These are phyloP conservation scores for Cercospora sesami DNA, from an alignment of 2,329 filamentous ascomycete genomes.

Conservation along the genomic window DNA sequence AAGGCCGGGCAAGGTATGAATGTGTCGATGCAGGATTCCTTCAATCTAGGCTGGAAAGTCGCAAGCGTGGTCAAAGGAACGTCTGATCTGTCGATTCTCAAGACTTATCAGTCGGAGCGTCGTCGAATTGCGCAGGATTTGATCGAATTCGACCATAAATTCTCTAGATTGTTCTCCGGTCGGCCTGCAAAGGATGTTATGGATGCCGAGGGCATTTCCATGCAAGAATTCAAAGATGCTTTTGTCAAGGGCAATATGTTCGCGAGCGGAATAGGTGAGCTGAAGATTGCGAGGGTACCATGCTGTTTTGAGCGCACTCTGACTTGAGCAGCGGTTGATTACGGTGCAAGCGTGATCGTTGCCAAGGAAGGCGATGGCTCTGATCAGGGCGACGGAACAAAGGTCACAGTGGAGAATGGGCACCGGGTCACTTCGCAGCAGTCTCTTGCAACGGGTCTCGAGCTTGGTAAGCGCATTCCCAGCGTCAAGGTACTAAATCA, in stretches of 20 bases:
- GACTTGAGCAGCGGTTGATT: conserved; percentile 53
- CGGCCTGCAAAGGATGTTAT: conserved; percentile 60
- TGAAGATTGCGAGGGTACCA: not conserved
- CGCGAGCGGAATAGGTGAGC: not conserved
- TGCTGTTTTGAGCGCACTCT: not conserved
- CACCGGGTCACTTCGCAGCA: conserved; percentile 40
- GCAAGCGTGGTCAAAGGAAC: conserved; percentile 42
- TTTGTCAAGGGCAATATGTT: too few relatives aligned
- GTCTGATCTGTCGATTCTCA: conserved; percentile 45
- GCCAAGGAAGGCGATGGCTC: conserved; percentile 52
- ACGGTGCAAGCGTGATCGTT: conserved; percentile 57
- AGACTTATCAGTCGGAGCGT: conserved; percentile 52
- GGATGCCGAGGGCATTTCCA: conserved; percentile 60
- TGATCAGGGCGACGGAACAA: conserved; percentile 52
- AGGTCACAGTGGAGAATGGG: conserved; percentile 36
- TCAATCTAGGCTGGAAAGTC: conserved; percentile 37
- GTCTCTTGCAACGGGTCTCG: conserved; percentile 19
- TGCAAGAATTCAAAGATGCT: conserved; percentile 15
- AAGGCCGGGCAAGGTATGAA: conserved; percentile 53
- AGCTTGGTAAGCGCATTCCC: conserved; percentile 21
- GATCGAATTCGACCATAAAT: conserved; percentile 61
- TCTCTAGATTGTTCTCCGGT: conserved; percentile 58
- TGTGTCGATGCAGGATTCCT: conserved; percentile 14
- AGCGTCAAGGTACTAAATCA: conserved; percentile 23
- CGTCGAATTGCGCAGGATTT: conserved; percentile 61